Evolutionary conservation across 225 moss, liverwort and hornwort species (phyloP).

Genomic region (Marchantia polymorpha): DNA sequence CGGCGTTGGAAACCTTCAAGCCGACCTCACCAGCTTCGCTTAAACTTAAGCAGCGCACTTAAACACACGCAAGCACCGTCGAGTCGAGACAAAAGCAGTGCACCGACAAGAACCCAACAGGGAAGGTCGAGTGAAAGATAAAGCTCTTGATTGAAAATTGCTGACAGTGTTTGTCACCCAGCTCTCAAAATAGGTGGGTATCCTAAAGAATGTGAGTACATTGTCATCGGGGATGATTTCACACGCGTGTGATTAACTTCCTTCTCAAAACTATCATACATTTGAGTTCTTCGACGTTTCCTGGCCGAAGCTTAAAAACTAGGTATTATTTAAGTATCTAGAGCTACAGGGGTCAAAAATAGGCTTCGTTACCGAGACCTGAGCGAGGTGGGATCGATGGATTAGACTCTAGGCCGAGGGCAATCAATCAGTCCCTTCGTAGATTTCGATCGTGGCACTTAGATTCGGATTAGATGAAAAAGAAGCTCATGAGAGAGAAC

Average conservation of each 20-base stretch:
- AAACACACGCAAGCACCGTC: too few species aligned
- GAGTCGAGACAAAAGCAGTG: too few species aligned
- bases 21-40: too few species aligned
- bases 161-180: conserved; percentile 11
- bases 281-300: background rate
- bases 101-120: too few species aligned
- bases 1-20: too few species aligned
- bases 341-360: conserved; percentile 9
- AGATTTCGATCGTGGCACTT: background rate
- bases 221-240: background rate
- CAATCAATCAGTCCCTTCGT: background rate
- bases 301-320: background rate
- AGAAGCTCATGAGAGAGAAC: conserved; percentile 15
- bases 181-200: conserved; percentile 13
- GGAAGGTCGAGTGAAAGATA: background rate
- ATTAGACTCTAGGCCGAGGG: background rate
- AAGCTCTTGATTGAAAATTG: background rate
- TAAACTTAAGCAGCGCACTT: too few species aligned
- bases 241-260: background rate
- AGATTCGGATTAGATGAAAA: background rate
- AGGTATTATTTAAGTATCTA: background rate
- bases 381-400: background rate
- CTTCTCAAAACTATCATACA: conserved; percentile 14
- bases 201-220: background rate
- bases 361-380: background rate